phyloP scores from a whole-genome alignment of 768 basidiomycete species.

The Leccinum boreale region DNA sequence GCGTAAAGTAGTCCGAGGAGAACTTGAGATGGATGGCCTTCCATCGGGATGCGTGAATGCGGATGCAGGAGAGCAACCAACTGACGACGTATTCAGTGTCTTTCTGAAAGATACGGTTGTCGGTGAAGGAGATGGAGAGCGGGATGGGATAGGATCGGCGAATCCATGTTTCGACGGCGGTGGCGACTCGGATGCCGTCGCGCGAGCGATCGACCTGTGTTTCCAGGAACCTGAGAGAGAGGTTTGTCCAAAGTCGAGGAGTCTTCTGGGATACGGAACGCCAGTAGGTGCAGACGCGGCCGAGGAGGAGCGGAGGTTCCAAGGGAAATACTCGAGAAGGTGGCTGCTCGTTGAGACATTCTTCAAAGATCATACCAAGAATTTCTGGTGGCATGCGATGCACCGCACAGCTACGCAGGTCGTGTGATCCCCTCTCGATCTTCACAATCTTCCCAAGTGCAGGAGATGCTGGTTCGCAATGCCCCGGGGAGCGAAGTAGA shows the following conservation, averaged over 20 bases:
- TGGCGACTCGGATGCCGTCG: constrained; percentile 13
- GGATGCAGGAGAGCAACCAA: constrained; percentile 19
- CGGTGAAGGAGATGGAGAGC: constrained; percentile 25
- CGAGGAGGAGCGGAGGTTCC: constrained; percentile 24
- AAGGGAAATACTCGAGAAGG: constrained; percentile 1
- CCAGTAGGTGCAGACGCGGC: constrained; percentile 26
- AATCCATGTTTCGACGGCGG: constrained; percentile 23
- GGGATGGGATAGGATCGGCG: constrained; percentile 17
- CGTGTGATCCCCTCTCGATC: background rate
- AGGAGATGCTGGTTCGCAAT: background rate
- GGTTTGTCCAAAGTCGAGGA: constrained; percentile 25
- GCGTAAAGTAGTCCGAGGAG: constrained; percentile 26
- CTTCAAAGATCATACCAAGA: constrained; percentile 31
- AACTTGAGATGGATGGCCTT: constrained; percentile 25
- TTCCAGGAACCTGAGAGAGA: constrained; percentile 24
- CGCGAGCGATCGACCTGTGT: constrained; percentile 18
- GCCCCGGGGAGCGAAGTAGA: background rate
- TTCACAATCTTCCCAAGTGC: background rate
- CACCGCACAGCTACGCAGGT: background rate
- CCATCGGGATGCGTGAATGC: constrained; percentile 20
- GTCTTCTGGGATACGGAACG: constrained; percentile 14
- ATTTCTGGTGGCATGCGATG: constrained; percentile 35
- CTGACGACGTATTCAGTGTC: constrained; percentile 21
- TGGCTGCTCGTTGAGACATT: constrained; percentile 8
- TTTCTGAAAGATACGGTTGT: constrained; percentile 24